Percentiles rank a stretch among this genome's conserved stretches.
Conservation (phyloP, 495 filamentous ascomycete species). For the Parathielavia hyrcaniae region DNA sequence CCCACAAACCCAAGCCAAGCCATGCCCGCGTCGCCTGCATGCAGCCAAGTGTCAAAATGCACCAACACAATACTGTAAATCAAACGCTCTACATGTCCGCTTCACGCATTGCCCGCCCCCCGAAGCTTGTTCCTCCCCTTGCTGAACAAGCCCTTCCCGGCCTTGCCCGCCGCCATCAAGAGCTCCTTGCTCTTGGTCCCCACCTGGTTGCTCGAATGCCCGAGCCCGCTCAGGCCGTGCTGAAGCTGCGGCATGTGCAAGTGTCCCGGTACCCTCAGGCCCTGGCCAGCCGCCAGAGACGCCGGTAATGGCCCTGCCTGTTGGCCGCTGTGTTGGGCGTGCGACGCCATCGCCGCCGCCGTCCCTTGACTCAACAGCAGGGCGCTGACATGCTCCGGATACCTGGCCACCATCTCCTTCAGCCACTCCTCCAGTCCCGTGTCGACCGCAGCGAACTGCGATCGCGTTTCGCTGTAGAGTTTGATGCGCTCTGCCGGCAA, state of each 20-base stretch:
- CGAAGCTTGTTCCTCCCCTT: slow-evolving; percentile 80
- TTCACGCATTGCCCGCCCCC: slow-evolving; percentile 48
- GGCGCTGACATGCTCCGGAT: slow-evolving; percentile 35
- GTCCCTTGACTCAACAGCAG: slow-evolving; percentile 18
- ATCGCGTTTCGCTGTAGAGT: slow-evolving; percentile 61
- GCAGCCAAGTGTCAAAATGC: too few relatives aligned
- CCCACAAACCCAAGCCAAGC: too few relatives aligned
- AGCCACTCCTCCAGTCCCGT: slow-evolving; percentile 75
- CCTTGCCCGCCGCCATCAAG: slow-evolving; percentile 72
- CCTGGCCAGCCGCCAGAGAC: background rate
- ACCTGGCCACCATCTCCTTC: slow-evolving; percentile 34
- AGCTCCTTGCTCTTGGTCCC: slow-evolving; percentile 78
- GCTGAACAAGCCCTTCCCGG: slow-evolving; percentile 78
- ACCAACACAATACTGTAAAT: too few relatives aligned
- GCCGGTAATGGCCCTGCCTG: background rate
- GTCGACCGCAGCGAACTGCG: slow-evolving; percentile 63
- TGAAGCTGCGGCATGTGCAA: slow-evolving; percentile 26
- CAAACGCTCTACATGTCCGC: too few relatives aligned
- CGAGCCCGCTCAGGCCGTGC: slow-evolving; percentile 31
- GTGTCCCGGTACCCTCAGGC: slow-evolving; percentile 27
- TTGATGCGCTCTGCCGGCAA: slow-evolving; percentile 57
- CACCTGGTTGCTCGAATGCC: slow-evolving; percentile 45
- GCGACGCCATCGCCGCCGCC: slow-evolving; percentile 27
- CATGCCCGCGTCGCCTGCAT: too few relatives aligned
- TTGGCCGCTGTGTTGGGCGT: slow-evolving; percentile 14